Evolutionary conservation across 1,284 basidiomycete genomes (phyloP).

Genomic region (Rhodotorula mucilaginosa): DNA sequence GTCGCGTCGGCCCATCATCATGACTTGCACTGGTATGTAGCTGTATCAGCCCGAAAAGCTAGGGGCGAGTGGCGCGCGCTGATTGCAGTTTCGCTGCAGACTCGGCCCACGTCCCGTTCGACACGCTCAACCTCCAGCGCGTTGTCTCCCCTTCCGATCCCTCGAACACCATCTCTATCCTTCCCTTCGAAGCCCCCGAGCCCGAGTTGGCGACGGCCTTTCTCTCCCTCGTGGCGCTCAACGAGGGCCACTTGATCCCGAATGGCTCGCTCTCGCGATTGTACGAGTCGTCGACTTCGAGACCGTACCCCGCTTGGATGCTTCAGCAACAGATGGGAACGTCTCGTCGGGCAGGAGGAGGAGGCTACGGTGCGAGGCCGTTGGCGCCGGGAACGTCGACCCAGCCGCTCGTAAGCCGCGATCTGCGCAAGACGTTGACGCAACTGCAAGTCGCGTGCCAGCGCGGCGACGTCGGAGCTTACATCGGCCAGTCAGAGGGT

Average conservation of each 20-base stretch:
- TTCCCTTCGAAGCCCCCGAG: conserved; percentile 66
- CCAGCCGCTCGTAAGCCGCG: conserved; percentile 52
- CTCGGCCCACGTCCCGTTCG: conserved; percentile 64
- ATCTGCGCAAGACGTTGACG: conserved; percentile 62
- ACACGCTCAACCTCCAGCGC: conserved; percentile 72
- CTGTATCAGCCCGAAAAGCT: too few relatives aligned
- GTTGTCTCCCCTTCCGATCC: conserved; percentile 47
- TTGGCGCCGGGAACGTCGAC: conserved; percentile 51
- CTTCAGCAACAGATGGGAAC: conserved; percentile 14
- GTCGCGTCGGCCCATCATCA: conserved; percentile 77
- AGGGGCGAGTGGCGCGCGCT: not conserved
- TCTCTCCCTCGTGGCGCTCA: conserved; percentile 63
- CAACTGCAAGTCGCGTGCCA: conserved; percentile 59
- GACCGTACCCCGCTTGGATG: conserved; percentile 18
- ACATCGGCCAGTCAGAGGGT: conserved; percentile 10
- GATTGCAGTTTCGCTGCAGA: conserved; percentile 55
- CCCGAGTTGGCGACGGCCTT: conserved; percentile 64
- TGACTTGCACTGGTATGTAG: conserved; percentile 83
- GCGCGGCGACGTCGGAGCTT: conserved; percentile 12
- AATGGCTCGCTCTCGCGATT: conserved; percentile 7
- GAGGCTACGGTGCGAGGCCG: conserved; percentile 30
- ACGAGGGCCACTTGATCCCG: conserved; percentile 55
- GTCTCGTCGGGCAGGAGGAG: not conserved
- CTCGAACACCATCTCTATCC: not conserved
- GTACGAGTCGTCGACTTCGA: conserved; percentile 47